Conservation (phyloP, 208 protist genomes). For the Crithidia brevicula region DNA sequence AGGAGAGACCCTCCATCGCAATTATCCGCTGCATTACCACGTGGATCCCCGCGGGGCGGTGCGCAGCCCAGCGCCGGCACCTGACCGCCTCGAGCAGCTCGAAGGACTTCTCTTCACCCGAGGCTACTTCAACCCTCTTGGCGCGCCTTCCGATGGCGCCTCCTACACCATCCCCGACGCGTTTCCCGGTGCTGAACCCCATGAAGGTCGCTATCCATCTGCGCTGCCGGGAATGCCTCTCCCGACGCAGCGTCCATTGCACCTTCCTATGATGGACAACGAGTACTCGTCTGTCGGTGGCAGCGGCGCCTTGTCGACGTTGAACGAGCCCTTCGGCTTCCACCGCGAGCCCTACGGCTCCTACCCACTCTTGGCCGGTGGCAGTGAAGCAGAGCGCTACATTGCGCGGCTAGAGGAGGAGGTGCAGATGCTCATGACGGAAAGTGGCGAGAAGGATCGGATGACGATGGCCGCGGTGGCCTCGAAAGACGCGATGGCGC, state of each 20-base stretch:
- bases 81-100: slow-evolving; percentile 6
- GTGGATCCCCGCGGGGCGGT: not conserved
- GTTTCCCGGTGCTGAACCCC: too few species aligned
- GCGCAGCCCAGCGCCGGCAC: not conserved
- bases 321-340: not conserved
- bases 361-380: not conserved
- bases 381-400: slow-evolving; percentile 32
- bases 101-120: slow-evolving; percentile 21
- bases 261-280: not conserved
- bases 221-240: too few species aligned
- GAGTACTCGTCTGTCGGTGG: slow-evolving; percentile 2
- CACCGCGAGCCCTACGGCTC: not conserved
- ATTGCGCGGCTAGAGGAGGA: slow-evolving; percentile 40
- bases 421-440: slow-evolving; percentile 32
- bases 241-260: not conserved
- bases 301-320: not conserved
- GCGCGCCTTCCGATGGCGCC: not conserved
- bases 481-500: slow-evolving; percentile 10
- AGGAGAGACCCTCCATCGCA: too few species aligned
- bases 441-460: slow-evolving; percentile 15
- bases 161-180: not conserved
- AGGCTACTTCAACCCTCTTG: slow-evolving; percentile 6
- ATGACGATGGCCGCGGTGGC: not conserved
- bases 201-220: too few species aligned
- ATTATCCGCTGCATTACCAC: too few species aligned